A percentile compares a stretch with the other conserved stretches of the same genome.
phyloP scores from a whole-genome alignment of 2,329 filamentous ascomycete genomes.

The Westerdykella sp. region DNA sequence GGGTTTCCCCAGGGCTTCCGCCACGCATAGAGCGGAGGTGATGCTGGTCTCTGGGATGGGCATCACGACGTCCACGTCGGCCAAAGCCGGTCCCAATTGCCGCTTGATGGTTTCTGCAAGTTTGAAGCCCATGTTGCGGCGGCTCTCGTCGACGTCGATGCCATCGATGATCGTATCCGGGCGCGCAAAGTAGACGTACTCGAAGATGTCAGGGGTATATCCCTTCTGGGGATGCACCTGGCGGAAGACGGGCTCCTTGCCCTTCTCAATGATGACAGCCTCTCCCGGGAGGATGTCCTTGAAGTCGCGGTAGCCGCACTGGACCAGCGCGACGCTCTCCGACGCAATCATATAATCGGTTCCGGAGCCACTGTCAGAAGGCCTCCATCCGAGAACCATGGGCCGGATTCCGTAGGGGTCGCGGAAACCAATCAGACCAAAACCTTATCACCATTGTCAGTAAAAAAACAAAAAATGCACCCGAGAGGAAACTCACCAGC shows the following conservation, averaged over 20 bases:
- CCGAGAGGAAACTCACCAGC: constrained; percentile 48
- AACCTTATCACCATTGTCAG: constrained; percentile 44
- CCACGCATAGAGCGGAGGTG: constrained; percentile 69
- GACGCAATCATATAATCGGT: constrained; percentile 89
- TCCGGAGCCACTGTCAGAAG: constrained; percentile 58
- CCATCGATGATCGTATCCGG: constrained; percentile 80
- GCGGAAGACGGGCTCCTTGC: constrained; percentile 63
- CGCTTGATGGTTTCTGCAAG: constrained; percentile 67
- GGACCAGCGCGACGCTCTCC: constrained; percentile 75
- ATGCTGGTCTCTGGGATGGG: constrained; percentile 80
- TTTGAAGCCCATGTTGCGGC: constrained; percentile 79
- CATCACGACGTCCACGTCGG: constrained; percentile 77
- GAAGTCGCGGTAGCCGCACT: constrained; percentile 73
- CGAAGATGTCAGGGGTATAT: constrained; percentile 82
- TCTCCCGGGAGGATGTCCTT: constrained; percentile 74
- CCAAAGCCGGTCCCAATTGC: constrained; percentile 61
- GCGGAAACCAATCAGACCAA: constrained; percentile 72
- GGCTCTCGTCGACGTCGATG: constrained; percentile 76
- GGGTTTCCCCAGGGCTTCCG: constrained; percentile 68
- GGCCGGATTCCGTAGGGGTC: constrained; percentile 79
- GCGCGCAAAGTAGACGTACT: constrained; percentile 81
- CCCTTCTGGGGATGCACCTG: constrained; percentile 63
- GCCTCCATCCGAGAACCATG: constrained; percentile 68
- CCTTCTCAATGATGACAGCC: constrained; percentile 80
- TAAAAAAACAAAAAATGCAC: not conserved